Percentiles rank a stretch among this genome's conserved stretches.
Conservation (phyloP, 106 monocot species). For the Dendrobium chrysotoxum region DNA sequence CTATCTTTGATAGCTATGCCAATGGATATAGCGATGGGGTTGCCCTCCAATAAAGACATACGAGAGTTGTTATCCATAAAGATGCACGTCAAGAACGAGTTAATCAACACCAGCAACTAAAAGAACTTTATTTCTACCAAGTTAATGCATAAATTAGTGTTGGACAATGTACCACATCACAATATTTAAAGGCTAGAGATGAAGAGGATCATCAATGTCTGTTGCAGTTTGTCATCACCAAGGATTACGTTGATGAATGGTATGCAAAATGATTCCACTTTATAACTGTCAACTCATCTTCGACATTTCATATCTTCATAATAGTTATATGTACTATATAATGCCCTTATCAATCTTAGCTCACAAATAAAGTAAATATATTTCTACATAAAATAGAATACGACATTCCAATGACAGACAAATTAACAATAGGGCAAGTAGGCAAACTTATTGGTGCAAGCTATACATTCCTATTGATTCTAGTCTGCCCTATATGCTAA, state of each 20-base stretch:
- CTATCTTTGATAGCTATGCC: neutral
- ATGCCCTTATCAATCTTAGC: neutral
- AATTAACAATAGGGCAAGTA: neutral
- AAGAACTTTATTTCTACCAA: neutral
- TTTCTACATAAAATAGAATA: neutral
- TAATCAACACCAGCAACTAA: neutral
- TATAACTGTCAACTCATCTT: neutral
- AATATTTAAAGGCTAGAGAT: neutral
- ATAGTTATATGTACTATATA: neutral
- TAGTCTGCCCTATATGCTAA: too few species aligned
- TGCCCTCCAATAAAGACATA: neutral
- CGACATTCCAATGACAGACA: neutral
- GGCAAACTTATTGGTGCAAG: neutral
- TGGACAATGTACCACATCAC: neutral
- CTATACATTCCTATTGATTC: too few species aligned
- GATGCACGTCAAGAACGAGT: neutral
- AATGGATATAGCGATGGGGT: neutral
- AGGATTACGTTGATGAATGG: neutral
- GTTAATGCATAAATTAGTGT: neutral
- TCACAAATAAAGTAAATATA: neutral
- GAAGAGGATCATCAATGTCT: neutral
- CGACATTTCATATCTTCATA: neutral
- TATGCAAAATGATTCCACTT: neutral
- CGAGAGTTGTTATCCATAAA: neutral
- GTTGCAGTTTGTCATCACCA: neutral